Conservation (phyloP, 73 alveolate genomes). For the Symbiodinium pilosum region DNA sequence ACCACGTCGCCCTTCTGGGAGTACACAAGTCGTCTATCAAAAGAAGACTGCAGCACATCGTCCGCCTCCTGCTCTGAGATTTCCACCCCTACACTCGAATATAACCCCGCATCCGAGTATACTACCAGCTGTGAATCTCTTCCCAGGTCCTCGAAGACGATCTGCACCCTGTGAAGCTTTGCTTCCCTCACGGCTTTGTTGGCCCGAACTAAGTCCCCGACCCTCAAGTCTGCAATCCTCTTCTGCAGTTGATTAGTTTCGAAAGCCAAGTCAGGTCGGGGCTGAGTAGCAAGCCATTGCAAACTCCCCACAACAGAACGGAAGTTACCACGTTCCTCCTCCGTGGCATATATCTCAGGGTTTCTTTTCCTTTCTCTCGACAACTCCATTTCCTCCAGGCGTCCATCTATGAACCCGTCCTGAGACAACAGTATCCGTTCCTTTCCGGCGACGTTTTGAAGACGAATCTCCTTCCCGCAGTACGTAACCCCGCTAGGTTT, state of each 20-base stretch:
- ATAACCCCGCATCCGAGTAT: neutral
- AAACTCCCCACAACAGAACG: neutral
- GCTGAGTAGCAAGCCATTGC: neutral
- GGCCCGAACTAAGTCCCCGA: neutral
- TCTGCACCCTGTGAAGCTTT: neutral
- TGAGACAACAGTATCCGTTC: neutral
- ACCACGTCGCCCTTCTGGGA: neutral
- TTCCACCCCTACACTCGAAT: neutral
- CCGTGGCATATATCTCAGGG: neutral
- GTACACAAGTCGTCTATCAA: neutral
- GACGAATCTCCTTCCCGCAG: neutral
- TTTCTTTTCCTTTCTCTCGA: neutral
- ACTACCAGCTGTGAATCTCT: neutral
- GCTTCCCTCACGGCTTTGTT: neutral
- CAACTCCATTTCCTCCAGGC: neutral
- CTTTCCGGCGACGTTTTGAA: neutral
- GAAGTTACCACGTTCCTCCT: neutral
- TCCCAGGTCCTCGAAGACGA: neutral
- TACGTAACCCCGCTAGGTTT: neutral
- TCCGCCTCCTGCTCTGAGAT: neutral
- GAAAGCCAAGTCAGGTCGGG: neutral
- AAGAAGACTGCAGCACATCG: neutral
- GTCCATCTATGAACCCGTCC: neutral
- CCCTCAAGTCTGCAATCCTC: neutral
- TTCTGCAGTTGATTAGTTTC: neutral